Base-by-base conservation (phyloP, 495 filamentous ascomycete species). In the Aspergillus cristatus region DNA sequence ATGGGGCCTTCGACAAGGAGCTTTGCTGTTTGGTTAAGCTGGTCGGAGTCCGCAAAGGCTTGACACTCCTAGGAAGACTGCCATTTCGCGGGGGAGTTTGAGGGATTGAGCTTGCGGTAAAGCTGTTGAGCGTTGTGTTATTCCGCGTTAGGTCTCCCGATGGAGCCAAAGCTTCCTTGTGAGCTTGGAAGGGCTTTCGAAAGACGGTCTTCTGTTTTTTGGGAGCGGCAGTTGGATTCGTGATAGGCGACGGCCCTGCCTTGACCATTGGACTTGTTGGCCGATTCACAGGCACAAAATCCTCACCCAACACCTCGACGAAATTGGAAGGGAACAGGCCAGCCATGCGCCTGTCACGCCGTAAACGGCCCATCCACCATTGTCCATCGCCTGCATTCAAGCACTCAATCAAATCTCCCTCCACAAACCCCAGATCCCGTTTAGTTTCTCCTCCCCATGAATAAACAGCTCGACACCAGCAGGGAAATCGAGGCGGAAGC, bases 391-490 rank as follows among this genome's bases (percentile, higher is more conserved):
- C 91, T 2, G 91, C 91, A 58, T 97, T 98, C 14, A 98, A 70
- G 55, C 88, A 94, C 75, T 98, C 91, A 54, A 98, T 98, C 42
- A 97, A 65, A 62, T 98, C 91, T 31, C 93, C 91, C 57, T 98
- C 93, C 43, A 97, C 80, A 58, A 98, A 97, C 14, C 91, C 91
- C 37, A 98, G 70, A 54, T 98, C 91, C 48, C 80, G 77, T 62
- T 90, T 94, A 2, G 84, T 89, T 76, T 98, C 91, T 71, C 90
- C 91, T 53, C 89, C 87, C 84, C 85, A 98, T 26, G 89, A 96
- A 57, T 96, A 97, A 33, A 94, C 77, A 7, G 91, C 91, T 55
- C 84, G 79, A 50, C 84, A 88, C 88, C 91, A 94, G 65, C 93
- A 97, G 28, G 91, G 93, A 57, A 98, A 97, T 42, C 81, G 78